These are phyloP conservation scores for Phaeophleospora eucalypticola DNA, from an alignment of 2,329 filamentous ascomycete species.

Conservation along the genomic window DNA sequence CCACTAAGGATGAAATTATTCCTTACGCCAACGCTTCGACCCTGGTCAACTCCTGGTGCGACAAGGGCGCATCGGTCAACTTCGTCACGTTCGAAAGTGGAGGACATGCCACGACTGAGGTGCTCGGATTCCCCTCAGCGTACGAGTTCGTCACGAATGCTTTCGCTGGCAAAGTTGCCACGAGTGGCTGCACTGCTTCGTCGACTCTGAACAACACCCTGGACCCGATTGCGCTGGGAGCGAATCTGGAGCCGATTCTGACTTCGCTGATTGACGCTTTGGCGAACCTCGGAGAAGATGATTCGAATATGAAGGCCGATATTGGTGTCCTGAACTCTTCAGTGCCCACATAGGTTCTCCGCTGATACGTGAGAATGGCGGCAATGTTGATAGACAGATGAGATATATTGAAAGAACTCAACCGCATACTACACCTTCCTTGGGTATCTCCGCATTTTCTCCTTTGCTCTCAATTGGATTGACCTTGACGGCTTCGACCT, in stretches of 20 bases:
- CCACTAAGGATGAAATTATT: conserved; percentile 28
- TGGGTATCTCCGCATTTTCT: conserved; percentile 37
- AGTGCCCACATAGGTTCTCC: not conserved
- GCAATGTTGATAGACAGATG: not conserved
- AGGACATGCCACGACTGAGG: conserved; percentile 27
- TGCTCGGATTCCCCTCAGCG: conserved; percentile 22
- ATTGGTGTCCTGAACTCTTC: not conserved
- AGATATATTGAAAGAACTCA: conserved; percentile 21
- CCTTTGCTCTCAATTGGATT: conserved; percentile 10
- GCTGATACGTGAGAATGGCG: not conserved
- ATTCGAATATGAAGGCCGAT: conserved; percentile 16
- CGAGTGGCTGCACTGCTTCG: conserved; percentile 18
- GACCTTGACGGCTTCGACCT: conserved; percentile 22
- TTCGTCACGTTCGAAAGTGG: conserved; percentile 27
- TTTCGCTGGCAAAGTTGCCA: conserved; percentile 21
- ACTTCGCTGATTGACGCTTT: conserved; percentile 21
- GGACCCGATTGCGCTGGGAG: conserved; percentile 23
- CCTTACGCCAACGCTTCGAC: conserved; percentile 28
- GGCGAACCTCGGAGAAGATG: conserved; percentile 16
- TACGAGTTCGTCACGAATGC: conserved; percentile 25
- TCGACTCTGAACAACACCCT: conserved; percentile 19
- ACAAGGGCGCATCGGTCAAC: conserved; percentile 23
- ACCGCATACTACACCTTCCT: conserved; percentile 44
- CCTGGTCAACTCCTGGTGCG: conserved; percentile 25
- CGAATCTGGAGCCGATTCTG: conserved; percentile 26